phyloP scores from a whole-genome alignment of 192 early-diverging fungal genomes.

The Linnemannia elongata region DNA sequence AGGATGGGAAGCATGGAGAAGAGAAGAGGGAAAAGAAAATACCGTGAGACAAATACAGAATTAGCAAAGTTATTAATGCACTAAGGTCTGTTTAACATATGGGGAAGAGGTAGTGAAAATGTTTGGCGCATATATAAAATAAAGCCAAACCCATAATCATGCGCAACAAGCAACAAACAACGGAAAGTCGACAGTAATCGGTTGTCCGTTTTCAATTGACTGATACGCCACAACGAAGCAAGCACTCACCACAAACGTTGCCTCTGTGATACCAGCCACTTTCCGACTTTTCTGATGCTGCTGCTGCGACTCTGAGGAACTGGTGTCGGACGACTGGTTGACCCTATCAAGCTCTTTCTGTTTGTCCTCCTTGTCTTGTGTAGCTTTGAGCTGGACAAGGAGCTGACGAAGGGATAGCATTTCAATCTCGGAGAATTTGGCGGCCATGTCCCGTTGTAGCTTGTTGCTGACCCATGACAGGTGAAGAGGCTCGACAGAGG shows the following conservation, averaged over 20 bases:
- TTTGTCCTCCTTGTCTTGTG: slow-evolving; percentile 24
- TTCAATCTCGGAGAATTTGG: slow-evolving; percentile 39
- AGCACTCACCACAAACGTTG: slow-evolving; percentile 33
- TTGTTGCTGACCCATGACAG: slow-evolving; percentile 36
- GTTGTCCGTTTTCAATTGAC: neutral
- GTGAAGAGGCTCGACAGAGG: neutral
- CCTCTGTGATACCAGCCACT: slow-evolving; percentile 34
- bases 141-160: too few species aligned
- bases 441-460: slow-evolving; percentile 20
- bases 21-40: neutral
- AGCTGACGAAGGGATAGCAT: slow-evolving; percentile 40
- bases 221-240: neutral
- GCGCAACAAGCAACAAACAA: neutral
- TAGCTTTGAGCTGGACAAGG: slow-evolving; percentile 23
- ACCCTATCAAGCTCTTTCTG: too few species aligned
- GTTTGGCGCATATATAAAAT: too few species aligned
- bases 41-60: neutral
- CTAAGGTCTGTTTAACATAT: too few species aligned
- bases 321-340: neutral
- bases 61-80: neutral
- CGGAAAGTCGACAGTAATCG: neutral
- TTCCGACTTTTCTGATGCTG: neutral
- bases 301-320: neutral
- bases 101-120: neutral
- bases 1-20: neutral